Evolutionary conservation across 345 rosid genomes (phyloP).

Genomic region (Brassica cretica): DNA sequence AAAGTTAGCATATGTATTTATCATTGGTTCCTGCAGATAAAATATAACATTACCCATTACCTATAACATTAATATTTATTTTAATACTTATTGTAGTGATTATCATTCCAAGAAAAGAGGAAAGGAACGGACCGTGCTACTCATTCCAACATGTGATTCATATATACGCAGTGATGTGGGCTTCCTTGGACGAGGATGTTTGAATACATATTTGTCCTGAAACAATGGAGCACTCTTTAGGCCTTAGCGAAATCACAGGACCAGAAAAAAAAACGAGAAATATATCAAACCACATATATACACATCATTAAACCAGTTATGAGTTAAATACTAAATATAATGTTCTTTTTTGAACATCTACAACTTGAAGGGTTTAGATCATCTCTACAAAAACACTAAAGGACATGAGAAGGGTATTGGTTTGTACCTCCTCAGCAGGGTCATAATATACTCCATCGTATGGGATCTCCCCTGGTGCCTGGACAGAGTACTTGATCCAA

Average conservation of each 20-base stretch:
- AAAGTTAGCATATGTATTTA: constrained; percentile 82
- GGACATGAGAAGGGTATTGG: constrained; percentile 18
- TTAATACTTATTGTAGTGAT: neutral
- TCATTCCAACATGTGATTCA: constrained; percentile 98
- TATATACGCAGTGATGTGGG: constrained; percentile 90
- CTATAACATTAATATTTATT: neutral
- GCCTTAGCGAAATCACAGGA: constrained; percentile 19
- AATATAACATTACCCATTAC: neutral
- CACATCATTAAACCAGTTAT: constrained; percentile 8
- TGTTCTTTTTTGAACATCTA: constrained; percentile 13
- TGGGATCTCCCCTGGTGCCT: constrained; percentile 92
- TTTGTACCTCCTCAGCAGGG: constrained; percentile 81
- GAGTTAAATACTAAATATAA: constrained; percentile 1
- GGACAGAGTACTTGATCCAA: constrained; percentile 96
- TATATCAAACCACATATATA: constrained; percentile 8
- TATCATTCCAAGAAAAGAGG: neutral
- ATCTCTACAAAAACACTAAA: constrained; percentile 10
- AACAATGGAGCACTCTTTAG: constrained; percentile 33
- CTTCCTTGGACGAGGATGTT: constrained; percentile 79
- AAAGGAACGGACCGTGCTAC: constrained; percentile 52
- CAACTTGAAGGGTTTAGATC: constrained; percentile 16
- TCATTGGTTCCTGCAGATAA: constrained; percentile 73
- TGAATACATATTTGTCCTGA: constrained; percentile 80
- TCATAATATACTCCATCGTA: constrained; percentile 94
- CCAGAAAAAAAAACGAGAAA: constrained; percentile 6